A percentile compares a stretch with the other conserved stretches of the same genome.
Conservation (phyloP, 176 grass and related monocot genomes). For the Echinochloa phyllopogon region DNA sequence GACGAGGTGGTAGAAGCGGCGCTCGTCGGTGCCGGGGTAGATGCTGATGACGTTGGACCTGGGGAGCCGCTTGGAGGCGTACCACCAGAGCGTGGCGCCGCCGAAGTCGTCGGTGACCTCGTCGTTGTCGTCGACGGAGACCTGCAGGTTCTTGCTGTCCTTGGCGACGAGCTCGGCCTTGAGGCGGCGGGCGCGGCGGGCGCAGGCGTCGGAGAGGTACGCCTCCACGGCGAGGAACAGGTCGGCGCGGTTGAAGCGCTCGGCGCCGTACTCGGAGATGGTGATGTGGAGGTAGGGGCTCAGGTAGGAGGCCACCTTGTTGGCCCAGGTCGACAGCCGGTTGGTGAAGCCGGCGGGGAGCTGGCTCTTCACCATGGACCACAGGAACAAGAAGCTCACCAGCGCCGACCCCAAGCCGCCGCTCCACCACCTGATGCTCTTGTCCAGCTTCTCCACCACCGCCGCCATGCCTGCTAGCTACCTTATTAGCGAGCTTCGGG, state of each 20-base stretch:
- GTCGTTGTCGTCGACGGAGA: conserved; percentile 66
- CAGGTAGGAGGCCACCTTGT: too few species aligned
- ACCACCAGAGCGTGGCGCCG: conserved; percentile 63
- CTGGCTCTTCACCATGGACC: too few species aligned
- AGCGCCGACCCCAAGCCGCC: too few species aligned
- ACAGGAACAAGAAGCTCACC: too few species aligned
- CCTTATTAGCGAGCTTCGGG: too few species aligned
- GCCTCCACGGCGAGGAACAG: conserved; percentile 49
- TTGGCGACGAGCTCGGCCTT: conserved; percentile 59
- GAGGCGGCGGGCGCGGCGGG: conserved; percentile 48
- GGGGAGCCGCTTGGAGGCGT: neutral
- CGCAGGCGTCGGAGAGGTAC: conserved; percentile 64
- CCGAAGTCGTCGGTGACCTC: conserved; percentile 61
- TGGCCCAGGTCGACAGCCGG: too few species aligned
- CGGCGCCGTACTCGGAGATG: too few species aligned
- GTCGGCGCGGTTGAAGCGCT: conserved; percentile 54
- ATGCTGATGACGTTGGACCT: conserved; percentile 28
- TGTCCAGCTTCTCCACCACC: too few species aligned
- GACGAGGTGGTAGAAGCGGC: conserved; percentile 50
- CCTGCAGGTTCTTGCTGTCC: conserved; percentile 46
- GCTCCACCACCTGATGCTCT: too few species aligned
- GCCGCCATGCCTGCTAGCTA: too few species aligned
- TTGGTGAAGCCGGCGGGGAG: too few species aligned
- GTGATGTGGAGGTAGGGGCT: too few species aligned
- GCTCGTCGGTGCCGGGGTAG: conserved; percentile 2